Evolutionary conservation across 257 asterid genomes (phyloP).

Genomic region (Perilla frutescens): DNA sequence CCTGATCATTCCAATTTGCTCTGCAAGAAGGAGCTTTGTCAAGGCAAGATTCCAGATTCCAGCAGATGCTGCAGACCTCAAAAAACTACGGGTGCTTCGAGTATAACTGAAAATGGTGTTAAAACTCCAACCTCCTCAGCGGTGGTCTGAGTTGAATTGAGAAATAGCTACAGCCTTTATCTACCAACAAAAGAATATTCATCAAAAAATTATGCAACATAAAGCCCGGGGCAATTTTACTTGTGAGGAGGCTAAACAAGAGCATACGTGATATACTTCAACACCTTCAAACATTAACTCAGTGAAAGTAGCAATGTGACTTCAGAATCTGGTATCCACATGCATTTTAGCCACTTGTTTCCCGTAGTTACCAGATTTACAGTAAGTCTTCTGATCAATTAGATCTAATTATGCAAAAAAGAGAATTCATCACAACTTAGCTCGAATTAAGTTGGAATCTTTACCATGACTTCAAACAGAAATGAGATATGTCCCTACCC

Average conservation of each 20-base stretch:
- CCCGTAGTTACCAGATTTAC: constrained; percentile 14
- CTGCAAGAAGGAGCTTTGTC: neutral
- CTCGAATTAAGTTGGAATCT: too few relatives aligned
- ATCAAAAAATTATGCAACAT: neutral
- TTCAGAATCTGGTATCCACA: constrained; percentile 18
- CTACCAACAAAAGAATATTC: constrained; percentile 12
- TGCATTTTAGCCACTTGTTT: neutral
- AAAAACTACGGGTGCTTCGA: neutral
- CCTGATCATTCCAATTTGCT: constrained; percentile 17
- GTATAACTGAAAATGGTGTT: constrained; percentile 30
- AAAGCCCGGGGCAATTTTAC: neutral
- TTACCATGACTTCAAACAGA: too few relatives aligned
- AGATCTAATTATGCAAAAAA: constrained; percentile 25
- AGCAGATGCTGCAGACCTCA: neutral
- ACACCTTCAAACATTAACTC: constrained; percentile 4
- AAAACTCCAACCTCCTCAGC: constrained; percentile 10
- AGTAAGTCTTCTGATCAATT: constrained; percentile 5
- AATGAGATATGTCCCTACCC: too few relatives aligned
- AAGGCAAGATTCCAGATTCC: constrained; percentile 18
- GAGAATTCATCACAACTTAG: too few relatives aligned
- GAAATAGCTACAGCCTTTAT: constrained; percentile 27
- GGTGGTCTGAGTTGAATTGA: constrained; percentile 16
- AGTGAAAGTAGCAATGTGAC: constrained; percentile 1
- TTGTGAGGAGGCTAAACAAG: constrained; percentile 21
- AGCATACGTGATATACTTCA: neutral